Conservation (phyloP, 805 yeast genomes). For the Hermanozyma aechmeae region DNA sequence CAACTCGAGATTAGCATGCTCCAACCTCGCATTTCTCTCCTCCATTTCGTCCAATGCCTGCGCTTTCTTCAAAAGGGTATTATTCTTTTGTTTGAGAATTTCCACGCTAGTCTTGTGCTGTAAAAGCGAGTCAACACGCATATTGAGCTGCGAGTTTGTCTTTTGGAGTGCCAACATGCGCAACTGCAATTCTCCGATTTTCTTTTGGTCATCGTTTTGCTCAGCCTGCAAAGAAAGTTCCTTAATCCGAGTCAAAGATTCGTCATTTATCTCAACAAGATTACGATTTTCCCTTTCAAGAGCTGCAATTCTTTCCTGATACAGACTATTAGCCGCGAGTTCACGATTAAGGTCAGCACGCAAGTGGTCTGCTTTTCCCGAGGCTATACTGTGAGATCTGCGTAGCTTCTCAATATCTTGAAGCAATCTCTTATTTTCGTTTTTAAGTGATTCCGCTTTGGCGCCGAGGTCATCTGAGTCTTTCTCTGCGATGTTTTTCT, state of each 20-base stretch:
- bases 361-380: conserved; percentile 22
- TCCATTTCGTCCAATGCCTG: conserved; percentile 30
- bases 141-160: conserved; percentile 41
- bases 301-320: conserved; percentile 25
- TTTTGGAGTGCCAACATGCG: conserved; percentile 26
- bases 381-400: conserved; percentile 13
- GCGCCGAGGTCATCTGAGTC: conserved; percentile 10
- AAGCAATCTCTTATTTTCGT: conserved; percentile 9
- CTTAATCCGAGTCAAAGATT: conserved; percentile 21
- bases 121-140: conserved; percentile 41
- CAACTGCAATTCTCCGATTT: conserved; percentile 18
- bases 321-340: conserved; percentile 25
- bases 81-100: conserved; percentile 48
- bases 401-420: conserved; percentile 11
- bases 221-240: conserved; percentile 4
- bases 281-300: conserved; percentile 19
- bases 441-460: conserved; percentile 9
- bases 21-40: conserved; percentile 36
- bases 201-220: conserved; percentile 9
- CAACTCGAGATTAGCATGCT: conserved; percentile 40
- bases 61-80: conserved; percentile 30
- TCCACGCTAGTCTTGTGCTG: conserved; percentile 41
- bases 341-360: conserved; percentile 25
- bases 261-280: conserved; percentile 21
- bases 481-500: conserved; percentile 15